Base-by-base conservation (phyloP, 192 early-diverging fungal species). In the Podila epicladia region DNA sequence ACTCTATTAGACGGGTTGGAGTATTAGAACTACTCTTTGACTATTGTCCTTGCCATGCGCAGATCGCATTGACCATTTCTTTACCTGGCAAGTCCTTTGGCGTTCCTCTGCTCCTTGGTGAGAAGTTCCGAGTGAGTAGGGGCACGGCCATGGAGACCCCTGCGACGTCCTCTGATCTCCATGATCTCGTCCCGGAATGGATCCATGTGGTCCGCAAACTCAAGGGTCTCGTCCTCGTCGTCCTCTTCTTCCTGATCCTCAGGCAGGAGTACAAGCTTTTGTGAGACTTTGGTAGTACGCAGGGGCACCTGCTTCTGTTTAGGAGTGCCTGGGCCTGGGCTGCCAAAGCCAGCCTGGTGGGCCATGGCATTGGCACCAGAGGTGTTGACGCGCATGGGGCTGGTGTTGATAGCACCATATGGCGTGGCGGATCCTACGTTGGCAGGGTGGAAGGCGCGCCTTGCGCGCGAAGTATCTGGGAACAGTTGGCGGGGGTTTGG, bases 201-300 rank as follows among this genome's bases (percentile, higher is more conserved):
- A 57, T 76, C 70, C 58, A 63, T 58, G 9, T 48, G 55, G 37
- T 75, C 77, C 9, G 55, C 50, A 58, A 61, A 73, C n/a, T 41
- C 31, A 1, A 75, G 74, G n/a, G 48, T 29, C 24, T 60, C 9
- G 0, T 74, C 82, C 3, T 65, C 68, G 31, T 74, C 72, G 33
- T 82, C 77, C 20, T 79, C 66, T 5, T 74, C 59, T 24, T 82
- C 75, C 35, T 65, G 72, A 41, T 82, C 77, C 62, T 83, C 82
- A 13, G 96, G 96, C 32, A 97, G 87, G 31, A 97, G 85, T 9
- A 94, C 93, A 12, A 97, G 86, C 86, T 96, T 97, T 80, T 96
- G 94, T 12, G 95, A 94, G 31, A 91, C 91, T 74, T 97, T 97
- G 58, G 94, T 95, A 17, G 93, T 97, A 67, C 96, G 86, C 50